Conservation (phyloP, 768 basidiomycete species). For the Suillus ampliporus region DNA sequence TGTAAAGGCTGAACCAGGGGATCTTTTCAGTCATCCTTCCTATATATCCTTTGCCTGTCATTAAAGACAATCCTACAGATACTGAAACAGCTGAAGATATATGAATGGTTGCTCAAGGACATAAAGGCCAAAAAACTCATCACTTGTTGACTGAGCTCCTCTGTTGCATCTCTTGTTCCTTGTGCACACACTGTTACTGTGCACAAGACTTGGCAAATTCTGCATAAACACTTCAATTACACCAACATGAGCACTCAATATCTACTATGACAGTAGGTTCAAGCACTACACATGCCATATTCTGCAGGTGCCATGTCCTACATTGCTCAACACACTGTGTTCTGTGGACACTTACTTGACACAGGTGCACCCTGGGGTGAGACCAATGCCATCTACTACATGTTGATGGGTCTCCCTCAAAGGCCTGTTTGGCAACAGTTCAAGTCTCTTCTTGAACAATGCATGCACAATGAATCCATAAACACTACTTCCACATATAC, state of each 20-base stretch:
- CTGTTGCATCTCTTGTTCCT: background rate
- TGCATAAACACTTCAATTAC: background rate
- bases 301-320: no score
- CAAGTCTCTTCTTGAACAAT: no score
- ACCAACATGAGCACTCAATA: background rate
- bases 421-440: no score
- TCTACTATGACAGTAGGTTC: background rate
- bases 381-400: no score
- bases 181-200: background rate
- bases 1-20: background rate
- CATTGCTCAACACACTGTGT: no score
- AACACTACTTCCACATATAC: no score
- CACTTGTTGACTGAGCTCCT: rapidly evolving
- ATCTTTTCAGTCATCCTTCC: background rate
- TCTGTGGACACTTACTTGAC: no score
- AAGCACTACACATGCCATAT: no score
- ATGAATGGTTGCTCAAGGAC: slow-evolving; percentile 1
- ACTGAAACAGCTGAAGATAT: slow-evolving; percentile 4
- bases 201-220: background rate
- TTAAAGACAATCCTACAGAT: rapidly evolving
- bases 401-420: no score
- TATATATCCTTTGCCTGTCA: background rate
- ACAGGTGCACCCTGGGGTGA: no score
- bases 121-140: slow-evolving; percentile 4
- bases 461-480: no score